Evolutionary conservation across 257 asterid genomes (phyloP), one percentile per base, ranked within the genome.

Genomic region (Plantago major): DNA sequence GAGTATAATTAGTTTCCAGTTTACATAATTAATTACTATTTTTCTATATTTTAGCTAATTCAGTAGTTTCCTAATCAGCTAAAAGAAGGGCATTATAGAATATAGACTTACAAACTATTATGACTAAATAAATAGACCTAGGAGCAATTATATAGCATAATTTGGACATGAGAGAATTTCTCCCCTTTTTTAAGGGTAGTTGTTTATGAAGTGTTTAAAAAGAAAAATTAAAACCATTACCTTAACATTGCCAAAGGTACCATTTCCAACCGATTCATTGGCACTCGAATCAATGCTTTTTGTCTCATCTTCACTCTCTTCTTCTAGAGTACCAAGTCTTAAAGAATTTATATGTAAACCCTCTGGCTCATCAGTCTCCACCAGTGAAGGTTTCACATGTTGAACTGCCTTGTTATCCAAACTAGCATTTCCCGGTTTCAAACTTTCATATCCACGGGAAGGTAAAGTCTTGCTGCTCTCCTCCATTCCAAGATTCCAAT

Each of bases 251-350:
- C 70, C 76, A 67, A 46, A 33, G 66, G 72, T 46, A 59, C 64
- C 78, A 72, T 69, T 71, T 77, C 71, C 87, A 57, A 40, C 72
- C 30, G 85, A 76, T 75, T 73, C 89, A 70, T 70, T 63, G 5
- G 81, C 62, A 77, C 89, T 76, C 58, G 74, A 66, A 78, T 83
- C 78, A 65, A 77, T 69, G 78, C 79, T 77, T 65, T 70, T 76
- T 26, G 74, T 78, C 71, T 78, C 95, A 48, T 73, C 81, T 69
- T 82, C 97, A 80, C 83, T 84, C 74, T 78, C 94, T 78, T 92
- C 97, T 55, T 81, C 85, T 73, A 87, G 81, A 33, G 79, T 76
- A 47, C 73, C 87, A 66, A 89, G 73, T 69, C 74, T 76, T 52
- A 56, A 44, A 42, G 92, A 58, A 65, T 71, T 69, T 47, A 65